Evolutionary conservation across 2,329 filamentous ascomycete genomes (phyloP), one percentile per base, ranked within the genome.

Genomic region (Fusarium nisikadoi): DNA sequence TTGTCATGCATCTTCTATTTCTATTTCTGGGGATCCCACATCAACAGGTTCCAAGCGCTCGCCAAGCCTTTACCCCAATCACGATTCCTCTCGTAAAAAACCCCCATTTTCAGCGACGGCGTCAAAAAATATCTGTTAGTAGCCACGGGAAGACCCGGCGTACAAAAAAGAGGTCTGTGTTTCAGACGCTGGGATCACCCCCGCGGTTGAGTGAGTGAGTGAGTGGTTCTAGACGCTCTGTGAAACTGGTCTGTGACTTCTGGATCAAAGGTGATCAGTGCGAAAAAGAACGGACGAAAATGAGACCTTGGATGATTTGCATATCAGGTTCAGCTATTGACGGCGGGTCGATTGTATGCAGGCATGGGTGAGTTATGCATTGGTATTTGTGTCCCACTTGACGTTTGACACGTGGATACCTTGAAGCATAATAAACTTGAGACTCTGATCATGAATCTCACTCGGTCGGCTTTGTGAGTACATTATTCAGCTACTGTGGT

Each of bases 321-420:
- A 68, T 68, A 69, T 47, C 35, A 36, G 38, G 50, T 25, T 38
- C 41, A 63, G 52, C 12, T 69, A 65, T 72, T 50, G 27, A 53
- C 31, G 42, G 53, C 31, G 42, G 53, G 31, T 36, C 42, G 62
- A 62, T 50, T 33, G 27, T 63, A 52, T 66, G 69, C 69, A 59
- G 47, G 29, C 43, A 71, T 71, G 65, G 56, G 35, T 55, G 49
- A 29, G 38, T 52, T 70, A 31, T 71, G 68, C 46, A 49, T 36
- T 42, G 25, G 27, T 45, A 45, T 27, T 35, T 46, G 13, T 41
- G 68, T 72, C 54, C 70, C 70, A 73, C 70, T 73, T 71, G 70
- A 59, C 56, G 62, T 41, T 71, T 45, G 66, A 73, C 70, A 73
- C 70, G 70, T 72, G 70, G 70, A 63, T 54, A 47, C 60, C 27